phyloP scores from a whole-genome alignment of 192 early-diverging fungal species.

The Gamsiella multidivaricata region DNA sequence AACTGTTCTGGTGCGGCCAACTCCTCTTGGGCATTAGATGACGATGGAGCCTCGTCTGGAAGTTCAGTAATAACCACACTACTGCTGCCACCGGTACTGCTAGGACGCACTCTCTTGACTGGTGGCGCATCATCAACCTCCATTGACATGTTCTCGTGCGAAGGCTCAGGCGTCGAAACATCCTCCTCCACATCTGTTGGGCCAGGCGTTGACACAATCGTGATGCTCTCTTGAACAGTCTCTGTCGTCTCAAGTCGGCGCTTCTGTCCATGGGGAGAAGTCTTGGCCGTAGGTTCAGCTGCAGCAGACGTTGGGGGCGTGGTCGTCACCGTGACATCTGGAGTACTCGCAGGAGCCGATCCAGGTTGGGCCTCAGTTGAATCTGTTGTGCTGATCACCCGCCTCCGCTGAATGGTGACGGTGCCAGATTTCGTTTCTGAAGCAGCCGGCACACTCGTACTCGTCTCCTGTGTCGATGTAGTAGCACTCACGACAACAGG shows the following conservation, averaged over 20 bases:
- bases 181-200: conserved; percentile 45
- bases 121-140: conserved; percentile 50
- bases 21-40: conserved; percentile 2
- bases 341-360: conserved; percentile 4
- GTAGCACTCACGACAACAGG: conserved; percentile 25
- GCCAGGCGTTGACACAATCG: conserved; percentile 43
- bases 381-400: conserved; percentile 8
- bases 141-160: conserved; percentile 25
- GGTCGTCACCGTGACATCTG: not conserved
- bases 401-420: conserved; percentile 23
- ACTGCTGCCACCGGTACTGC: too few species aligned
- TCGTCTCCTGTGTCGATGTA: conserved; percentile 19
- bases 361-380: conserved; percentile 9
- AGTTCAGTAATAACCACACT: conserved; percentile 36
- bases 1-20: conserved; percentile 2
- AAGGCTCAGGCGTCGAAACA: conserved; percentile 4
- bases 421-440: conserved; percentile 4
- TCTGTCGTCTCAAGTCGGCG: conserved; percentile 47
- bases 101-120: conserved; percentile 37
- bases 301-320: conserved; percentile 4
- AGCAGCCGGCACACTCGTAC: not conserved
- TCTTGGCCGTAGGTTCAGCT: not conserved
- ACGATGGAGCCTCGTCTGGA: conserved; percentile 13
- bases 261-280: conserved; percentile 41
- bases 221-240: conserved; percentile 39